Base-by-base conservation (phyloP, 2,329 filamentous ascomycete genomes). In the Aspergillus awamori region DNA sequence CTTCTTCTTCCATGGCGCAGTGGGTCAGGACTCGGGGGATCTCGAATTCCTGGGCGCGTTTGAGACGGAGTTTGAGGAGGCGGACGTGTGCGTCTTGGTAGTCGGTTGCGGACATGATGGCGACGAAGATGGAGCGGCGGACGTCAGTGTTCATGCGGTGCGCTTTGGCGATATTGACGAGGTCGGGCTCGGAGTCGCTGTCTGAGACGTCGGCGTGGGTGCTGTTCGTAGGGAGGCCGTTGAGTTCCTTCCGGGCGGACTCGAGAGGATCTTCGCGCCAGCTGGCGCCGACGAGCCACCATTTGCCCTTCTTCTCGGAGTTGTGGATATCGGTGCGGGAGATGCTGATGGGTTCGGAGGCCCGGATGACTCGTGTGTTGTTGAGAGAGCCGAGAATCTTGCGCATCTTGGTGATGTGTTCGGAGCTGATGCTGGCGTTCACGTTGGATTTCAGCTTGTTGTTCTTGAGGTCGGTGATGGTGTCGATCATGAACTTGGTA, bases 271-370 rank as follows among this genome's bases (percentile, higher is more conserved):
- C 74, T 59, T 80, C 77, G 43, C 81, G 82, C 86, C 94, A 97
- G 76, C 93, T 97, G n/a, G 95, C 94, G 55, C 95, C 95, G 5
- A 98, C 91, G 20, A 98, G 86, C 95, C 95, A 99, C 95, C 95
- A 99, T 80, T 97, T 97, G 0, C 95, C 95, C 72, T 89, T 91
- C 73, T 90, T 94, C 43, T 94, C 90, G 0, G 89, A 89, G 63
- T 93, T 87, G 64, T 87, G 87, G 55, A 99, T 91, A 70, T 99
- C 95, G 39, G 85, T 83, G 4, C 97, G 83, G 10, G 90, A 88
- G 60, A 97, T 88, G 8, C 92, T 87, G 62, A 99, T 83, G 4
- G 95, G 92, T 62, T 96, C 91, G 3, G 86, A 89, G 7, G 89
- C 88, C 65, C 92, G 92, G 61, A 90, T 81, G 62, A 82, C 85